A percentile compares a stretch with the other conserved stretches of the same genome.
Evolutionary conservation across 495 filamentous ascomycete genomes (phyloP).

Genomic region (Rostrohypoxylon terebratum): DNA sequence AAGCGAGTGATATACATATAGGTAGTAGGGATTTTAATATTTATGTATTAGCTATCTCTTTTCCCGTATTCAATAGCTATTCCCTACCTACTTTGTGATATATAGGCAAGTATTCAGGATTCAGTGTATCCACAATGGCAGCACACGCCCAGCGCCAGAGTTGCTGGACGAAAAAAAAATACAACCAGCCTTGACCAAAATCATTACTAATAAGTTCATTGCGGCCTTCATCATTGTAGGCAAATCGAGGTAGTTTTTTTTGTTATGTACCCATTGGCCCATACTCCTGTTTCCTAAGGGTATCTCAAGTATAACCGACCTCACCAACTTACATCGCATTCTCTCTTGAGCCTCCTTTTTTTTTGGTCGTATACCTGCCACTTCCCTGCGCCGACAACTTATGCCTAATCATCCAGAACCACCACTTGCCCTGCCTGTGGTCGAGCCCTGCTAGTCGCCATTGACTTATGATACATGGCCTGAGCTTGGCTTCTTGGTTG

Average conservation of each 20-base stretch:
- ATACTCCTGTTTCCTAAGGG: constrained; percentile 41
- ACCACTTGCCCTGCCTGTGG: constrained; percentile 39
- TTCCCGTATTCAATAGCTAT: constrained; percentile 2
- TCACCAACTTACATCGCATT: constrained; percentile 42
- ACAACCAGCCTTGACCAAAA: neutral
- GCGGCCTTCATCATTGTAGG: constrained; percentile 13
- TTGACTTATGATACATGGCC: constrained; percentile 40
- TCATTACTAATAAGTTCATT: constrained; percentile 41
- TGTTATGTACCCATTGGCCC: constrained; percentile 8
- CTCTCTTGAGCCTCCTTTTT: constrained; percentile 31
- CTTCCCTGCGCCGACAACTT: constrained; percentile 7
- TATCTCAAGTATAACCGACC: constrained; percentile 45
- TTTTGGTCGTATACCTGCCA: constrained; percentile 31
- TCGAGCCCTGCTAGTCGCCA: constrained; percentile 38
- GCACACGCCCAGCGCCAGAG: neutral
- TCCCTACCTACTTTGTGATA: too few relatives aligned
- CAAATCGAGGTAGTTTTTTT: neutral
- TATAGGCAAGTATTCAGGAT: neutral
- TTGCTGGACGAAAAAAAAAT: neutral
- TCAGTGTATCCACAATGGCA: constrained; percentile 9
- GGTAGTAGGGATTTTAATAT: neutral
- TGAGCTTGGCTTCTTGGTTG: constrained; percentile 33
- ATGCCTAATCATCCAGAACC: constrained; percentile 45
- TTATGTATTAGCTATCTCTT: constrained; percentile 6
- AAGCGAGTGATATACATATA: neutral